A percentile compares a stretch with the other conserved stretches of the same genome.
Evolutionary conservation across 2,329 filamentous ascomycete genomes (phyloP).

Genomic region (Grosmannia penicillata): DNA sequence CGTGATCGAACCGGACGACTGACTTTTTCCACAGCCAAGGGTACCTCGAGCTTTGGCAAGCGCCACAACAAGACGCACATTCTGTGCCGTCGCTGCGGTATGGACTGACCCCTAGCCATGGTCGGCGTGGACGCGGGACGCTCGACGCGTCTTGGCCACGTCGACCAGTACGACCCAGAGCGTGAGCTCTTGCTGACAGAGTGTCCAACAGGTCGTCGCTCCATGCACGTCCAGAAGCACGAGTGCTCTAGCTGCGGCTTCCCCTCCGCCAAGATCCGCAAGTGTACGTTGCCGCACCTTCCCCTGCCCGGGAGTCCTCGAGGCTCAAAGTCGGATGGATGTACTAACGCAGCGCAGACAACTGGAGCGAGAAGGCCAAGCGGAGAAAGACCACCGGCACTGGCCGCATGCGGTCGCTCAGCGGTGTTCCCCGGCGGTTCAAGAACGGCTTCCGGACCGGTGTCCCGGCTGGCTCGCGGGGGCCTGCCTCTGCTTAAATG

Average conservation of each 20-base stretch:
- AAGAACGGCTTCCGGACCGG: slow-evolving; percentile 96
- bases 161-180: no score
- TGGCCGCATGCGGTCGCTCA: slow-evolving; percentile 91
- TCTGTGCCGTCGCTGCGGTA: slow-evolving; percentile 96
- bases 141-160: not conserved
- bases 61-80: slow-evolving; percentile 98
- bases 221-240: slow-evolving; percentile 99
- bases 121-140: no score
- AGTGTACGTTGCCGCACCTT: slow-evolving; percentile 60
- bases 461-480: slow-evolving; percentile 69
- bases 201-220: slow-evolving; percentile 64
- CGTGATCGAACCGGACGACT: no score
- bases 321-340: not conserved
- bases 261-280: slow-evolving; percentile 90
- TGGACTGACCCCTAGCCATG: slow-evolving; percentile 36
- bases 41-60: slow-evolving; percentile 33
- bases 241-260: slow-evolving; percentile 93
- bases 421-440: slow-evolving; percentile 83
- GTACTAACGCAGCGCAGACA: slow-evolving; percentile 44
- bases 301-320: slow-evolving; percentile 1
- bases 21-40: slow-evolving; percentile 28
- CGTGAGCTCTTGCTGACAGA: not conserved
- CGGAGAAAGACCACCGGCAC: slow-evolving; percentile 98
- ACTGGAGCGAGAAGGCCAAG: slow-evolving; percentile 99
- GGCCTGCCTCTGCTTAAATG: slow-evolving; percentile 29